A percentile compares a stretch with the other conserved stretches of the same genome.
phyloP scores from a whole-genome alignment of 179 eudicot species.

The Sideroxylon spinosum region DNA sequence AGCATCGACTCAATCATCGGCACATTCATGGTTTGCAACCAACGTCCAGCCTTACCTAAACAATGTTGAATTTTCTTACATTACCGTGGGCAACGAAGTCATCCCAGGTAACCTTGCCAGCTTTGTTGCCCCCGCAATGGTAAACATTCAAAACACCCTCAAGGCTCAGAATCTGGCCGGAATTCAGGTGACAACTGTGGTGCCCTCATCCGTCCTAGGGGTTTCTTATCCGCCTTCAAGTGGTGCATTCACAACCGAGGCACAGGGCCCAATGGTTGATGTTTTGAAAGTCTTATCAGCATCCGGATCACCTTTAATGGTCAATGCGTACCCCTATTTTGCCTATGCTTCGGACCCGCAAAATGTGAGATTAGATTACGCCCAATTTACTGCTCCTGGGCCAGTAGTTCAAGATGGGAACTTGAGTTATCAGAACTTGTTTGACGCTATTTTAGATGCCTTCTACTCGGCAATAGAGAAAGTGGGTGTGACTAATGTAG shows the following conservation, averaged over 20 bases:
- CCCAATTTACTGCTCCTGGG: slow-evolving; percentile 17
- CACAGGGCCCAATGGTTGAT: neutral
- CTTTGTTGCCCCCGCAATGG: slow-evolving; percentile 12
- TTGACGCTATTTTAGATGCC: slow-evolving; percentile 40
- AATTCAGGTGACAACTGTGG: slow-evolving; percentile 28
- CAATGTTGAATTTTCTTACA: neutral
- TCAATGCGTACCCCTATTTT: slow-evolving; percentile 35
- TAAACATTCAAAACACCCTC: slow-evolving; percentile 18
- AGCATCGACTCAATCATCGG: slow-evolving; percentile 8
- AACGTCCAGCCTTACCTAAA: slow-evolving; percentile 16
- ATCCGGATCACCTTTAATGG: slow-evolving; percentile 14
- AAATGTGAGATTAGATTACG: slow-evolving; percentile 24
- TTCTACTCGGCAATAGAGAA: slow-evolving; percentile 30
- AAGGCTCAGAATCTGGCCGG: neutral
- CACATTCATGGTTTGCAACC: slow-evolving; percentile 9
- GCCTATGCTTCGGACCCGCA: slow-evolving; percentile 23
- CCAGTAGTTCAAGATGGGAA: slow-evolving; percentile 26
- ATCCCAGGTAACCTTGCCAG: slow-evolving; percentile 12
- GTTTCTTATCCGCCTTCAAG: slow-evolving; percentile 36
- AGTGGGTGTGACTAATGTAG: slow-evolving; percentile 17
- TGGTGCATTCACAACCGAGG: slow-evolving; percentile 15
- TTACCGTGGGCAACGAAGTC: slow-evolving; percentile 21
- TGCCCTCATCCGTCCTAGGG: slow-evolving; percentile 11
- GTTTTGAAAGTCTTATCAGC: slow-evolving; percentile 14
- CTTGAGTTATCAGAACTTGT: slow-evolving; percentile 27